Evolutionary conservation across 2,329 filamentous ascomycete genomes (phyloP), one percentile per base, ranked within the genome.

Genomic region (Fusarium fujikuroi): DNA sequence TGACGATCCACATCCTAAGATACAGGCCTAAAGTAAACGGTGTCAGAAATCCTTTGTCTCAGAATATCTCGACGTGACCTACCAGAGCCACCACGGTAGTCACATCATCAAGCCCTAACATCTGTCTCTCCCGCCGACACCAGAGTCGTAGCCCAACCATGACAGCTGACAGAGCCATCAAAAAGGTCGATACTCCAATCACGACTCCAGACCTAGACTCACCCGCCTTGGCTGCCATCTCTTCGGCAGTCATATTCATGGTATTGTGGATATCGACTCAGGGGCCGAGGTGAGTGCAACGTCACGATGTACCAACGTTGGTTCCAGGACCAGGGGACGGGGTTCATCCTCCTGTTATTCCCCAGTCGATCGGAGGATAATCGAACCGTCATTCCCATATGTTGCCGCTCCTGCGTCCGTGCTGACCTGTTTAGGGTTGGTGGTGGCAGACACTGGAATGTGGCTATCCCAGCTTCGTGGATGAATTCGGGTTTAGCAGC

Each of bases 91-190:
- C 23, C 0, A 75, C 40, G 0, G 60, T 36, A 12, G 63, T 57
- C 1, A 57, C 10, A 18, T 76, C 74, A 15, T 76, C 74, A 15
- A 64, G 30, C 0, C 72, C 75, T 4, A 66, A 28, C 3, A 59
- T 23, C 12, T 62, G 50, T 7, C 59, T 63, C 3, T 60, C 10
- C 2, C n/a, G 40, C 3, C 74, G 73, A 37, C 64, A 76, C 52
- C 56, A 60, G 1, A 76, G 36, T 11, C 74, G 64, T 23, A 76
- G 2, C 0, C 28, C 60, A 7, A 76, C 70, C 43, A 76, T 36
- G 7, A 60, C 9, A 5, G n/a, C 25, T 11, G 40, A 39, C 2
- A 76, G 14, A 18, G 12, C 46, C 25, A 76, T 67, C 15, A 74
- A n/a, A 4, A 36, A 15, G 8, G 50, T 28, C 4, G 39, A 57